These are phyloP conservation scores for Boletus vermiculosoides DNA, from an alignment of 768 basidiomycete genomes.

Conservation along the genomic window DNA sequence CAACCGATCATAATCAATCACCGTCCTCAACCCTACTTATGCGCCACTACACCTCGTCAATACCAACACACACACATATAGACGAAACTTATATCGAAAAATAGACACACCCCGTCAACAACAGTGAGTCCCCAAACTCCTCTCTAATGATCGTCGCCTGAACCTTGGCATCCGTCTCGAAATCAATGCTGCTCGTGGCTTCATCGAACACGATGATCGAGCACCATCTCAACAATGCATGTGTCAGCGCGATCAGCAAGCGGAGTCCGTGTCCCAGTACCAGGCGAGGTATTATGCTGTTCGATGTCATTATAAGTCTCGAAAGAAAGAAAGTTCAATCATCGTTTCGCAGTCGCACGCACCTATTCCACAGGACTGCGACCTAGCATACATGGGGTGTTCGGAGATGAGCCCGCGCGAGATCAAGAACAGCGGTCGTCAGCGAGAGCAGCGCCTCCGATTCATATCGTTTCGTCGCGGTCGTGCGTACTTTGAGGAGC, in stretches of 20 bases:
- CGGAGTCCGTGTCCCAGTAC: too few species aligned
- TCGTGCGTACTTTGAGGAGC: neutral
- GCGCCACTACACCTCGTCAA: constrained; percentile 46
- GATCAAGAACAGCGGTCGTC: neutral
- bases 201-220: constrained; percentile 78
- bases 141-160: constrained; percentile 84
- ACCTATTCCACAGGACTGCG: neutral
- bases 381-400: too few species aligned
- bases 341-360: neutral
- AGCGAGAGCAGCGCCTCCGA: too few species aligned
- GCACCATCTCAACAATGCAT: constrained; percentile 72
- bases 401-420: neutral
- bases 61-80: too few species aligned
- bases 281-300: too few species aligned
- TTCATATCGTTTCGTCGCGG: neutral
- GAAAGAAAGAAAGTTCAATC: too few species aligned
- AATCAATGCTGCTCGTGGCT: constrained; percentile 84
- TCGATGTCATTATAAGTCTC: too few species aligned
- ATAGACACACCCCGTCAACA: constrained; percentile 62
- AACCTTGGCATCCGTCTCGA: constrained; percentile 87
- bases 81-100: too few species aligned
- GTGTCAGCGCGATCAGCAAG: constrained; percentile 79
- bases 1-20: constrained; percentile 79
- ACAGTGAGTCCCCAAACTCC: constrained; percentile 73
- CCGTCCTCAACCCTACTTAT: constrained; percentile 71